Base-by-base conservation (phyloP, 2,329 filamentous ascomycete species). In the Phialophora chinensis region DNA sequence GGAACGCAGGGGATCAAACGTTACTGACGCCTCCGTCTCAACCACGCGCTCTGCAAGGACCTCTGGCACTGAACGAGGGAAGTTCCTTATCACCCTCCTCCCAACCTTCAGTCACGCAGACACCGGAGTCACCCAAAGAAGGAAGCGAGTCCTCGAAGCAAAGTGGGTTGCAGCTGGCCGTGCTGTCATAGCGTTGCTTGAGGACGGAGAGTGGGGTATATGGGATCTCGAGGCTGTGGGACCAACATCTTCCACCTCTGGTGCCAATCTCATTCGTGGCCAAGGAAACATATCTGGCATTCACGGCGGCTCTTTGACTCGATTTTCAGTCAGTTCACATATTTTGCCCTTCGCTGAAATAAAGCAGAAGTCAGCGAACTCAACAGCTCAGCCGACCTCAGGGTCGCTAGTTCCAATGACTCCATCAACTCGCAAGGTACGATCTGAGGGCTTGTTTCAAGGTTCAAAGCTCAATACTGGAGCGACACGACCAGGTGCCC, bases 191-290 rank as follows among this genome's bases (percentile, higher is more conserved):
- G 80, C 78, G 4, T 73, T 83, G 53, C 75, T 82, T 54, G 77
- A 77, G 6, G 79, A 82, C 71, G 80, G 81, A 2, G 79, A 82
- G 73, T 83, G 81, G 80, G 81, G 81, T 17, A 77, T 83, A 12
- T 83, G 81, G 81, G 80, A 83, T 75, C 73, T 82, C 27, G 81
- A 83, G 73, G 78, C 77, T 31, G 76, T 79, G 23, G 80, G 80
- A 3, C 80, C 80, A 3, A 78, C 59, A 2, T 66, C 71, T 23
- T 61, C 60, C 17, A 54, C 77, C 17, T 75, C 73, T 42, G 72
- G 73, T 4, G 78, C 79, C 65, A 79, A 77, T 17, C 78, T 78
- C 23, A 72, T 79, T 50, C 75, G 76, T 58, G 75, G 76, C 38
- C 77, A 80, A 69, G 70, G 74, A 10, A 79, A 69, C 57, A 72